A percentile compares a stretch with the other conserved stretches of the same genome.
phyloP scores from a whole-genome alignment of 1,139 yeast genomes.

The Zhuliangozyma blackwelliae region DNA sequence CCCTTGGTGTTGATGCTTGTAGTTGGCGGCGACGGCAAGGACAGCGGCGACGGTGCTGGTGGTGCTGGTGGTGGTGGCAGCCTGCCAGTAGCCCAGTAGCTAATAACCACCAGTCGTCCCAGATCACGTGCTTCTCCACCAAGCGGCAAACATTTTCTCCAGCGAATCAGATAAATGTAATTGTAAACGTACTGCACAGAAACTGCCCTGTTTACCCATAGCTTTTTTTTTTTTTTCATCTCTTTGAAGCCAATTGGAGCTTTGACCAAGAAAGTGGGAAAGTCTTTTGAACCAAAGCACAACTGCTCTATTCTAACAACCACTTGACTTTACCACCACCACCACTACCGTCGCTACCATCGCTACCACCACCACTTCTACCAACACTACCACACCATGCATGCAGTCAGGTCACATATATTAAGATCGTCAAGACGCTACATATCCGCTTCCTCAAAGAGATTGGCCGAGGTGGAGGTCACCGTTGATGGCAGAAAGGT shows the following conservation, averaged over 20 bases:
- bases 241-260: conserved; percentile 1
- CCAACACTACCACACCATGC: conserved; percentile 7
- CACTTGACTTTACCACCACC: background rate
- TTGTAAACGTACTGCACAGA: conserved; percentile 11
- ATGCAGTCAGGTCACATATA: conserved; percentile 19
- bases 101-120: background rate
- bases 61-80: background rate
- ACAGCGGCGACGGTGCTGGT: background rate
- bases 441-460: conserved; percentile 24
- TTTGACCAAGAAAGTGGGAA: background rate
- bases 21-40: conserved; percentile 20
- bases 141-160: background rate
- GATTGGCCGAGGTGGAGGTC: conserved; percentile 60
- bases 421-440: conserved; percentile 27
- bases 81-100: background rate
- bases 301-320: too few relatives aligned
- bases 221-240: background rate
- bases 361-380: background rate
- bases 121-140: too few relatives aligned
- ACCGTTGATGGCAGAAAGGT: conserved; percentile 78
- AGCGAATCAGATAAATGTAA: conserved; percentile 11
- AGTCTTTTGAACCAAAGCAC: background rate
- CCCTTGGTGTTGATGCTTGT: conserved; percentile 35
- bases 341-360: background rate
- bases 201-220: too few relatives aligned